Percentiles rank a stretch among this genome's conserved stretches.
Evolutionary conservation across 441 rosid genomes (phyloP).

Genomic region (Biscutella laevigata): DNA sequence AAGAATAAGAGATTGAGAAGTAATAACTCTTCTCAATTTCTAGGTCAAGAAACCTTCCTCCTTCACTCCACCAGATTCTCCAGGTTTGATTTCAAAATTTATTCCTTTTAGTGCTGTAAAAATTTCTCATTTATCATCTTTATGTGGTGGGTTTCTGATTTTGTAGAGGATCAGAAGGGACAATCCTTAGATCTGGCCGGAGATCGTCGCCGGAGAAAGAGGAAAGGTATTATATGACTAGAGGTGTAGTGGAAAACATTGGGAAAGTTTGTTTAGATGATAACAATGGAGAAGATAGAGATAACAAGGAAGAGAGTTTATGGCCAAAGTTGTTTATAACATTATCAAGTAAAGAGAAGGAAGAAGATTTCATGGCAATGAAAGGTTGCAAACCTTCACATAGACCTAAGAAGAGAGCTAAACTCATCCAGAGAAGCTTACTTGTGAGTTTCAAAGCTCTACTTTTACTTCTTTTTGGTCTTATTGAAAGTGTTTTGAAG

Average conservation of each 20-base stretch:
- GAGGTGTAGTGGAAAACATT: conserved; percentile 62
- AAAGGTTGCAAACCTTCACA: conserved; percentile 90
- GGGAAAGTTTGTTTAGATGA: conserved; percentile 39
- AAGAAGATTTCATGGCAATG: conserved; percentile 90
- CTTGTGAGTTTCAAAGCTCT: conserved; percentile 37
- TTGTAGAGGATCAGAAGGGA: conserved; percentile 38
- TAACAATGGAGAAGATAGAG: conserved; percentile 43
- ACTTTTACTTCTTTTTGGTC: background rate
- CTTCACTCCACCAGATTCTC: conserved; percentile 48
- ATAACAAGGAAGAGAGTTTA: conserved; percentile 22
- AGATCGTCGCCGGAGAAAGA: conserved; percentile 57
- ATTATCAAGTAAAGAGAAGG: conserved; percentile 78
- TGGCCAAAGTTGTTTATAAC: conserved; percentile 66
- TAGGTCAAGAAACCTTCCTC: conserved; percentile 41
- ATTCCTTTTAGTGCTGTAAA: background rate
- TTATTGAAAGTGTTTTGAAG: background rate
- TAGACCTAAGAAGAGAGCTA: conserved; percentile 81
- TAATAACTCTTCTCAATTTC: conserved; percentile 37
- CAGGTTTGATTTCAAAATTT: conserved; percentile 23
- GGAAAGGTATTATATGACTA: conserved; percentile 65
- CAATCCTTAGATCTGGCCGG: conserved; percentile 30
- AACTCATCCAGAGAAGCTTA: conserved; percentile 68
- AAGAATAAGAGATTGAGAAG: conserved; percentile 39
- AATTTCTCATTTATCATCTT: background rate
- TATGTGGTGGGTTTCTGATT: background rate